Percentiles rank a stretch among this genome's conserved stretches.
These are phyloP conservation scores for Urochloa ruziziensis DNA, from an alignment of 176 grass and related monocot genomes.

Conservation along the genomic window DNA sequence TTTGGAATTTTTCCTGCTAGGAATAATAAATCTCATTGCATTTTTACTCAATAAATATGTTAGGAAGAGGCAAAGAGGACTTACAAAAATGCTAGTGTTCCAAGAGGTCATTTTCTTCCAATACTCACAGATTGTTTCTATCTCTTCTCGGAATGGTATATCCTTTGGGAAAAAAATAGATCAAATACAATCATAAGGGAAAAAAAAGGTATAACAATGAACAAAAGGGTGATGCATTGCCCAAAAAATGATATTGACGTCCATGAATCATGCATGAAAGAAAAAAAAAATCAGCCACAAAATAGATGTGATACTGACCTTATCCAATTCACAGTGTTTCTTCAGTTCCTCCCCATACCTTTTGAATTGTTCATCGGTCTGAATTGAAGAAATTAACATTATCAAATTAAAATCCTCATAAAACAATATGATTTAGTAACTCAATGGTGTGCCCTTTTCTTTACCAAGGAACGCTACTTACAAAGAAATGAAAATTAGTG, in stretches of 20 bases:
- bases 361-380: neutral
- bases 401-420: neutral
- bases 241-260: neutral
- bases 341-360: neutral
- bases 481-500: neutral
- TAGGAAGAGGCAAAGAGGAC: neutral
- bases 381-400: neutral
- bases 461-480: neutral
- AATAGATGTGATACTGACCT: neutral
- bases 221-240: neutral
- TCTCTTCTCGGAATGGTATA: neutral
- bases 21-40: neutral
- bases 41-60: neutral
- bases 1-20: neutral
- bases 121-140: neutral
- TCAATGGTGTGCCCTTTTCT: neutral
- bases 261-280: neutral
- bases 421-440: neutral
- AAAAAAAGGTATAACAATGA: neutral
- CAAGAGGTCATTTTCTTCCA: neutral
- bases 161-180: neutral
- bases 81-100: neutral
- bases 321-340: neutral
- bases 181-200: neutral
- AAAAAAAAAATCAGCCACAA: neutral